phyloP scores from a whole-genome alignment of 176 grass and related monocot genomes.

The Eleusine coracana region DNA sequence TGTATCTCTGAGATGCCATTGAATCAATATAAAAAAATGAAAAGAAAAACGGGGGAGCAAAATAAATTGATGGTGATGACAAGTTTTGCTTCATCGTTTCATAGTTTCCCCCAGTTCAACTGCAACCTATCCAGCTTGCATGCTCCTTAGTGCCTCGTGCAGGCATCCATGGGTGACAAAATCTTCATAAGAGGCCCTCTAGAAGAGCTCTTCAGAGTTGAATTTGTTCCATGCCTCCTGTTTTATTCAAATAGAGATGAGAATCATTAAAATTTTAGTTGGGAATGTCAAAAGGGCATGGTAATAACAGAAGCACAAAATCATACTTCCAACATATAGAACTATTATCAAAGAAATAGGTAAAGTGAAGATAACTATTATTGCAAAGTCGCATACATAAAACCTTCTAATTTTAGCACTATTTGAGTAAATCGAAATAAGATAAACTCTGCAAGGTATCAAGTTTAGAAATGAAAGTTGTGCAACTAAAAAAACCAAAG shows the following conservation, averaged over 20 bases:
- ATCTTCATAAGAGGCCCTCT: neutral
- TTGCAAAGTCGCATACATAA: conserved; percentile 5
- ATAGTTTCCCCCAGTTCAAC: conserved; percentile 5
- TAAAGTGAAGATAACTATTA: neutral
- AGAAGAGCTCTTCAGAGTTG: conserved; percentile 78
- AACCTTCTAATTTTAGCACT: neutral
- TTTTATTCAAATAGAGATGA: conserved; percentile 39
- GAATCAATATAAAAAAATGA: conserved; percentile 41
- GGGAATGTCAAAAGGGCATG: neutral
- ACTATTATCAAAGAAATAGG: neutral
- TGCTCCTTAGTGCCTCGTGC: neutral
- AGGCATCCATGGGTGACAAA: conserved; percentile 16
- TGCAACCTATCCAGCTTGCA: neutral
- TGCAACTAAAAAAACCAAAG: neutral
- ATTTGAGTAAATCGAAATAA: conserved; percentile 21
- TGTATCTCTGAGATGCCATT: conserved; percentile 29
- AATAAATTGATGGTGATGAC: neutral
- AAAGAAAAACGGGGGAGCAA: conserved; percentile 1
- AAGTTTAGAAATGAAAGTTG: neutral
- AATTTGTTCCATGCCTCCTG: conserved; percentile 79
- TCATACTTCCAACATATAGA: neutral
- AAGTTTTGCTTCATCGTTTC: conserved; percentile 33
- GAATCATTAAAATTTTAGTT: conserved; percentile 1
- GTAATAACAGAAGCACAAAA: neutral
- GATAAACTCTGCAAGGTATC: neutral